These are phyloP conservation scores for Triticum aestivum DNA, from an alignment of 176 grass and related monocot genomes.

Conservation along the genomic window DNA sequence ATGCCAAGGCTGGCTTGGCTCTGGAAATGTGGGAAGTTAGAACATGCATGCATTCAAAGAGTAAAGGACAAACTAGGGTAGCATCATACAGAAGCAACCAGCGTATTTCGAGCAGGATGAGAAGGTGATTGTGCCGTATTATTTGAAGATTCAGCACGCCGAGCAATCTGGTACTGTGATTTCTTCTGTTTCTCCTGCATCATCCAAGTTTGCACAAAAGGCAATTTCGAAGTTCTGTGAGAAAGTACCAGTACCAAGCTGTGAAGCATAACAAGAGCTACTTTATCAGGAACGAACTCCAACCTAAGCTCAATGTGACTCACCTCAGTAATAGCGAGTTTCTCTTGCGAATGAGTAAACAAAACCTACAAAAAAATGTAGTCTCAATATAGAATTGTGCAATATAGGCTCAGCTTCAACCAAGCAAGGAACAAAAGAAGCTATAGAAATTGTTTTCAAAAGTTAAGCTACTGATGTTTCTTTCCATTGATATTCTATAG, in stretches of 20 bases:
- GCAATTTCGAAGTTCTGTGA: constrained; percentile 7
- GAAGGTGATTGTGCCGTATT: constrained; percentile 49
- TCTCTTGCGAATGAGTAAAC: constrained; percentile 85
- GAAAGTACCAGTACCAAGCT: constrained; percentile 6
- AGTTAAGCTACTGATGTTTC: not conserved
- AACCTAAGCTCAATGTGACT: not conserved
- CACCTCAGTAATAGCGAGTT: constrained; percentile 81
- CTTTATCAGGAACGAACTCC: not conserved
- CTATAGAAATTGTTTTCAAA: not conserved
- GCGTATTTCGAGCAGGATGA: constrained; percentile 51
- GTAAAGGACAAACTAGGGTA: constrained; percentile 5
- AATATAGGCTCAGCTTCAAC: not conserved
- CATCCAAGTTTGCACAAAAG: constrained; percentile 24
- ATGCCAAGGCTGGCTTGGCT: constrained; percentile 62
- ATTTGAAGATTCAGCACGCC: constrained; percentile 61
- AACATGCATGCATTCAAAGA: not conserved
- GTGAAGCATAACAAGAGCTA: constrained; percentile 19
- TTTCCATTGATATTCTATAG: not conserved
- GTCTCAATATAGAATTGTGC: constrained; percentile 7
- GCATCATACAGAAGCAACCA: constrained; percentile 45
- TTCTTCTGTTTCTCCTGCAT: constrained; percentile 90
- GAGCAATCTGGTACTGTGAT: constrained; percentile 83
- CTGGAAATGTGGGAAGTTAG: constrained; percentile 43
- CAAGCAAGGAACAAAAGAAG: not conserved
- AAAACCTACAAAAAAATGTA: constrained; percentile 57